These are phyloP conservation scores for Sporothrix protearum DNA, from an alignment of 2,329 filamentous ascomycete genomes.

Conservation along the genomic window DNA sequence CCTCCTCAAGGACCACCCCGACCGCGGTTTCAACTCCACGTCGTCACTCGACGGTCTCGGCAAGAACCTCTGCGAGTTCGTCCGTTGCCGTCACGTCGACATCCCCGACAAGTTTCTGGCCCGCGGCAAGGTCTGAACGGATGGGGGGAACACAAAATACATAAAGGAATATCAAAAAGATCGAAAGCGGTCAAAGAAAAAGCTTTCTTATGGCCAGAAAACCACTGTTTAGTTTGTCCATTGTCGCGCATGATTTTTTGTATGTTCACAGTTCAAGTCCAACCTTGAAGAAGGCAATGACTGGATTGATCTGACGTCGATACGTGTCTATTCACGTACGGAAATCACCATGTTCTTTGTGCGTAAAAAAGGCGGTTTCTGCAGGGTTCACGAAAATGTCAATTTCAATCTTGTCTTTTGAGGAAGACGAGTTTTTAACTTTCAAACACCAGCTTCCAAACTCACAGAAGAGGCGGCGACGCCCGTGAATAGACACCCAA, in stretches of 20 bases:
- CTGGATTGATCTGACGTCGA: not conserved
- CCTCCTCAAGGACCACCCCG: slow-evolving; percentile 35
- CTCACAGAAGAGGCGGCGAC: not conserved
- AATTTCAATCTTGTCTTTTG: not conserved
- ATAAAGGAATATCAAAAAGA: not conserved
- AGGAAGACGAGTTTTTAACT: not conserved
- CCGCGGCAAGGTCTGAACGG: slow-evolving; percentile 22
- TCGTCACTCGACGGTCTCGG: slow-evolving; percentile 23
- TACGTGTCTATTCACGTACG: not conserved
- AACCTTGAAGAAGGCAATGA: not conserved
- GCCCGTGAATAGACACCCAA: no score
- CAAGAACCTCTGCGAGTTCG: slow-evolving; percentile 27
- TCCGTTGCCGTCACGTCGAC: slow-evolving; percentile 42
- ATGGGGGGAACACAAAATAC: no score
- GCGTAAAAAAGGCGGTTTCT: not conserved
- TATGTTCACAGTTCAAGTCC: not conserved
- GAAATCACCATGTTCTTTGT: not conserved
- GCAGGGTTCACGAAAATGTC: not conserved
- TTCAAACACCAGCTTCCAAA: not conserved
- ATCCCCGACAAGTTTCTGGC: slow-evolving; percentile 42
- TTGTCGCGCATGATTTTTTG: not conserved
- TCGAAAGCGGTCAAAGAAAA: not conserved
- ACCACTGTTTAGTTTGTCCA: slow-evolving; percentile 9
- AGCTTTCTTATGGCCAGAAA: not conserved
- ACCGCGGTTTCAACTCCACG: slow-evolving; percentile 30